These are phyloP conservation scores for Gracilariopsis chorda DNA, from an alignment of 23 red algal species.

Conservation along the genomic window DNA sequence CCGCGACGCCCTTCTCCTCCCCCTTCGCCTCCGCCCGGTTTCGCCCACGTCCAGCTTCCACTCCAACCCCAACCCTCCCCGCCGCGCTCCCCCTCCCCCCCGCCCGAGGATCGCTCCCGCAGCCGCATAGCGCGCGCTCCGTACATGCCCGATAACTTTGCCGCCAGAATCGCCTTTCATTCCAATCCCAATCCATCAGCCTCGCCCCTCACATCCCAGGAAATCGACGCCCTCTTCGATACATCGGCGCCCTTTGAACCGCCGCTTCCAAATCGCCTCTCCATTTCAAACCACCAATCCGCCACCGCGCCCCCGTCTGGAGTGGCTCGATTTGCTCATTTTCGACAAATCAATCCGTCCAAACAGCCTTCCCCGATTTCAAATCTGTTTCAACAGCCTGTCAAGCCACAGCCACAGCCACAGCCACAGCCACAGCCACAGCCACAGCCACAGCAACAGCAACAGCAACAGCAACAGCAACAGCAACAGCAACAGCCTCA, in stretches of 20 bases:
- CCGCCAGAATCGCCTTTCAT: background rate
- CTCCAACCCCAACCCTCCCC: background rate
- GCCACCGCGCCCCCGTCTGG: background rate
- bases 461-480: no score
- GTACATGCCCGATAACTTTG: constrained; percentile 33
- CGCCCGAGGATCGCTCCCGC: background rate
- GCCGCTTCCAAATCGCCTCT: background rate
- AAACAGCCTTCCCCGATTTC: background rate
- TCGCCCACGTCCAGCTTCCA: background rate
- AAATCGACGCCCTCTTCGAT: constrained; percentile 26
- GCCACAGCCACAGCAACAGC: background rate
- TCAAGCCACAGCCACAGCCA: background rate
- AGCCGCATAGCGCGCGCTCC: background rate
- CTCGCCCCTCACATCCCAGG: background rate
- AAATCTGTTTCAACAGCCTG: no score
- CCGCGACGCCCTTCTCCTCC: background rate
- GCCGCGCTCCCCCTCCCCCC: background rate
- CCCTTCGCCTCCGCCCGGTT: background rate
- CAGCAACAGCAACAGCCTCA: background rate
- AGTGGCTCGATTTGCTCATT: background rate
- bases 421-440: background rate
- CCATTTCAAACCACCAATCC: background rate
- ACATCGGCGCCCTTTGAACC: background rate
- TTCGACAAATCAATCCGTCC: background rate
- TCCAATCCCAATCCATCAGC: background rate